Conservation (phyloP, 176 grass and related monocot genomes). For the Bothriochloa decipiens region DNA sequence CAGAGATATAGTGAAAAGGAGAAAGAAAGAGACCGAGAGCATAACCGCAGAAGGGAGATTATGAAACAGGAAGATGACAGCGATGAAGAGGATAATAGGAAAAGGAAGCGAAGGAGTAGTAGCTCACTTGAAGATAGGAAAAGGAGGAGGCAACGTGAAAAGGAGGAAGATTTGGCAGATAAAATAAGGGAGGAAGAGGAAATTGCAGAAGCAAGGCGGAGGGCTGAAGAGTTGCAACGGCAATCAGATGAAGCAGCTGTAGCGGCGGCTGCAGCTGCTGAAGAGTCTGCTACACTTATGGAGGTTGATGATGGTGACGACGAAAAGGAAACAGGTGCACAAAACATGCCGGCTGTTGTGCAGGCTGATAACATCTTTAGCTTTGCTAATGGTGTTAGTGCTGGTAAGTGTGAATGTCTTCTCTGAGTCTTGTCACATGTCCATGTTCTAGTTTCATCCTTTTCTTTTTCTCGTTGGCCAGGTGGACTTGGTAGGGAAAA, state of each 20-base stretch:
- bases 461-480: constrained; percentile 42
- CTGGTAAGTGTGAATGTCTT: constrained; percentile 49
- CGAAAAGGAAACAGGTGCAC: constrained; percentile 54
- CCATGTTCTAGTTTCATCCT: constrained; percentile 6
- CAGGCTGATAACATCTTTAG: constrained; percentile 41
- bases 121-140: constrained; percentile 66
- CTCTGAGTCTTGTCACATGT: background rate
- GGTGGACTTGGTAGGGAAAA: constrained; percentile 53
- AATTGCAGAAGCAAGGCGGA: constrained; percentile 76
- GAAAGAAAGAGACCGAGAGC: constrained; percentile 78
- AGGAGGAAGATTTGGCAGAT: constrained; percentile 81
- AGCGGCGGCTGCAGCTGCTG: background rate
- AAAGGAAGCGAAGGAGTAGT: constrained; percentile 74
- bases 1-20: constrained; percentile 81
- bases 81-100: constrained; percentile 88
- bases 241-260: constrained; percentile 65
- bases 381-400: constrained; percentile 47
- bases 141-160: constrained; percentile 86
- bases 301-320: constrained; percentile 71
- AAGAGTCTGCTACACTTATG: constrained; percentile 57
- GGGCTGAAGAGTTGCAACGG: constrained; percentile 58
- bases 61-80: constrained; percentile 89
- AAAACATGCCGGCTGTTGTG: constrained; percentile 44
- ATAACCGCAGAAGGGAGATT: constrained; percentile 82
- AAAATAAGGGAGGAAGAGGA: constrained; percentile 84